Evolutionary conservation across 768 basidiomycete genomes (phyloP), one percentile per base, ranked within the genome.

Genomic region (Naganishia randhawae): DNA sequence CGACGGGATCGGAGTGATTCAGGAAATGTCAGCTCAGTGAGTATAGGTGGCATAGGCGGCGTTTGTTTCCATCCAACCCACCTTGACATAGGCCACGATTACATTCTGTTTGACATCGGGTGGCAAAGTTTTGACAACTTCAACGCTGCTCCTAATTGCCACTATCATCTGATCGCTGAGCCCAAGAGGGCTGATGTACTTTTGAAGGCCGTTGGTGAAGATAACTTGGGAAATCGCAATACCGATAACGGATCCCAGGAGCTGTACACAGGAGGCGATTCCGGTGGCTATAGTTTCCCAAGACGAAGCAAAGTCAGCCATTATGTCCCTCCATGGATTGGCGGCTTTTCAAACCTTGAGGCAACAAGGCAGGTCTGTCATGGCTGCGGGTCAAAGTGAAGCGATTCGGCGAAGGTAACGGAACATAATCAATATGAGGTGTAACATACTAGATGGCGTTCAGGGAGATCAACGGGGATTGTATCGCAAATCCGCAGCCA

Each of bases 401-500:
- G 72, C 3, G 45, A 17, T 66, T 50, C 71, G 69, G 42, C 65
- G 66, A 9, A 70, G 66, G 52, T 68, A 55, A 33, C 70, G 66
- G 50, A 29, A 51, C 1, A 51, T 51, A n/a, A 22, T 39, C 22
- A 3, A 7, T 11, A 22, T 10, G 35, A 8, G 35, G n/a, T 61
- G 39, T 14, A 2, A 53, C 65, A 27, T 53, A 66, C 65, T 70
- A 76, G 39, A 75, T 74, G 5, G 75, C 75, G 63, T 78, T 76
- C 22, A 77, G 71, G 11, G 75, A 72, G 17, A 78, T 63, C 1
- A 78, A 45, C 25, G 69, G 62, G n/a, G 72, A 74, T 41, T 80
- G 81, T 71, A 81, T 75, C 16, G 71, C 63, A 3, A 74, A 68
- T 9, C 82, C 82, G 53, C 82, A 72, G 22, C 81, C 77, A 41